Conservation (phyloP, 2,329 filamentous ascomycete species). For the Polychaeton citri region DNA sequence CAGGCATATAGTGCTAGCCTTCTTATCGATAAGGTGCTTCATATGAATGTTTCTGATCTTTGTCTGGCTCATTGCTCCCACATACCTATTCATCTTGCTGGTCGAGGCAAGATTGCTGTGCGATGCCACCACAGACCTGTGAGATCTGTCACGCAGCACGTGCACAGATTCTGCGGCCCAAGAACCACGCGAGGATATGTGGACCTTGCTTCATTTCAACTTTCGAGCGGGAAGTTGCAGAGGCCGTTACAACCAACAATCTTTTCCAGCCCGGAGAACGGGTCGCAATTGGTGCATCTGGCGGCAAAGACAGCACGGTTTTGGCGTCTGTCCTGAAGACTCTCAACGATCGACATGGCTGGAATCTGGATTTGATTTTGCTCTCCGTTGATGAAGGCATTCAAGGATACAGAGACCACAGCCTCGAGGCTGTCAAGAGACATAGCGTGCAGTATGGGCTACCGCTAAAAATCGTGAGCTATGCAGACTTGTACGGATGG, state of each 20-base stretch:
- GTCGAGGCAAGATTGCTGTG: background rate
- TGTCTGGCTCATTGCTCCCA: no score
- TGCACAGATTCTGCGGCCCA: conserved; percentile 83
- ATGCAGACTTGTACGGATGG: conserved; percentile 92
- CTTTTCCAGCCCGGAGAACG: conserved; percentile 75
- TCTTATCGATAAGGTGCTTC: no score
- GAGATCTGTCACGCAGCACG: conserved; percentile 61
- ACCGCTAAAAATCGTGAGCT: conserved; percentile 82
- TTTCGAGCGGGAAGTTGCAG: conserved; percentile 88
- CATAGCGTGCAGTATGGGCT: conserved; percentile 87
- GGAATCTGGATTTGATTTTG: conserved; percentile 72
- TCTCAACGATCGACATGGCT: conserved; percentile 77
- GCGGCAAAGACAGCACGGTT: conserved; percentile 95
- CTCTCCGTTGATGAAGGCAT: conserved; percentile 96
- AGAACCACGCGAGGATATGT: conserved; percentile 90
- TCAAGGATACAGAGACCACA: conserved; percentile 91
- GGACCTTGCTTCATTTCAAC: conserved; percentile 72
- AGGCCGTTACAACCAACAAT: conserved; percentile 71
- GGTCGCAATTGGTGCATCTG: conserved; percentile 88
- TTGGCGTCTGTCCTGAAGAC: conserved; percentile 90
- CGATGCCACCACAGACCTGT: conserved; percentile 68
- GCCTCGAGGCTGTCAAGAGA: conserved; percentile 87
- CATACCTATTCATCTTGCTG: background rate
- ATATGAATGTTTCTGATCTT: no score
- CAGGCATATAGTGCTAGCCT: no score